phyloP scores from a whole-genome alignment of 768 basidiomycete species.

The Pleurotus ostreatus region DNA sequence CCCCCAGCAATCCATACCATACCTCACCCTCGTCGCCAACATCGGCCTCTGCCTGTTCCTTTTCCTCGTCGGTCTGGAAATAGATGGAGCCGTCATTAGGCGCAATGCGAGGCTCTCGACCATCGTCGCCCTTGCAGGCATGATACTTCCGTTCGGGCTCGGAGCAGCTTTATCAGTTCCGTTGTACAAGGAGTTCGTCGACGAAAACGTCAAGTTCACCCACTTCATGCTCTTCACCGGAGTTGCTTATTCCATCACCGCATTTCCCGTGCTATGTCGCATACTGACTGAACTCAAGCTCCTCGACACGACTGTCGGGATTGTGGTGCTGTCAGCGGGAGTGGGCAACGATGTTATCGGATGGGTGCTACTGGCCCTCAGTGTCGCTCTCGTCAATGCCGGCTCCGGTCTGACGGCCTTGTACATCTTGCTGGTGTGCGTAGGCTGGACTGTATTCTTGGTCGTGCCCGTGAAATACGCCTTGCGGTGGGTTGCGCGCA shows the following conservation, averaged over 20 bases:
- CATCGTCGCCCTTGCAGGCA: constrained; percentile 76
- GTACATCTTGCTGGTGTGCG: constrained; percentile 75
- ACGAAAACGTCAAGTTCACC: constrained; percentile 64
- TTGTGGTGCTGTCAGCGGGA: constrained; percentile 89
- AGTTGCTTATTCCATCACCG: constrained; percentile 86
- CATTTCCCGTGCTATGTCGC: constrained; percentile 82
- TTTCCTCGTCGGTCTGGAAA: constrained; percentile 91
- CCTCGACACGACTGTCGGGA: constrained; percentile 87
- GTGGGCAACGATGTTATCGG: constrained; percentile 86
- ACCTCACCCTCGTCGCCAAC: constrained; percentile 82
- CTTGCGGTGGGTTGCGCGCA: constrained; percentile 69
- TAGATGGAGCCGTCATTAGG: constrained; percentile 75
- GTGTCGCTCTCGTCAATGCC: constrained; percentile 89
- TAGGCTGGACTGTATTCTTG: constrained; percentile 79
- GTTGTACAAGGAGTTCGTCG: constrained; percentile 73
- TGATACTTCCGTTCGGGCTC: constrained; percentile 83
- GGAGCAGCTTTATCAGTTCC: constrained; percentile 65
- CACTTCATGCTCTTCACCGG: constrained; percentile 95
- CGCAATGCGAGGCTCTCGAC: constrained; percentile 67
- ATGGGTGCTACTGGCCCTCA: constrained; percentile 86
- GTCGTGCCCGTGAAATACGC: constrained; percentile 59
- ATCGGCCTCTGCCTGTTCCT: constrained; percentile 87
- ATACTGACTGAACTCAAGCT: constrained; percentile 90
- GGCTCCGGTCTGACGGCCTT: constrained; percentile 79
- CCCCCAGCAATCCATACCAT: constrained; percentile 64